These are phyloP conservation scores for Neonectria coccinea DNA, from an alignment of 2,329 filamentous ascomycete genomes.

Conservation along the genomic window DNA sequence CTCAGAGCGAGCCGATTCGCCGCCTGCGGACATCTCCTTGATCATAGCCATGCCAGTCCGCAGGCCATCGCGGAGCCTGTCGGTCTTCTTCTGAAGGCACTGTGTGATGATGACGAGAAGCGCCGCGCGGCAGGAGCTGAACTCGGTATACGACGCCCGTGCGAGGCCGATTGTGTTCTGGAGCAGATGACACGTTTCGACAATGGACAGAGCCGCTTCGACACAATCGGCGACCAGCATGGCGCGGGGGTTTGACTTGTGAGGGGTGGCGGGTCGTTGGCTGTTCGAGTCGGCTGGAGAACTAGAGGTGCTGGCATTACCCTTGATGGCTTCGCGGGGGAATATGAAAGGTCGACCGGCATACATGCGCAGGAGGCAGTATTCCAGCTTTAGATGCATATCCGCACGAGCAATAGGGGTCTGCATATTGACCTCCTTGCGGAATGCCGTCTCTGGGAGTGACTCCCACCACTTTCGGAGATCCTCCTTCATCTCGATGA, in stretches of 20 bases:
- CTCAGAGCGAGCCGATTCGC: constrained; percentile 64
- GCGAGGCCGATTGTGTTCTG: constrained; percentile 64
- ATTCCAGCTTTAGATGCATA: constrained; percentile 64
- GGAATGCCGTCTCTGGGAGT: constrained; percentile 48
- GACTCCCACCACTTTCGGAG: constrained; percentile 55
- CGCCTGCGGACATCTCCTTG: constrained; percentile 64
- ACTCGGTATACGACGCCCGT: constrained; percentile 67
- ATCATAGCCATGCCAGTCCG: constrained; percentile 63
- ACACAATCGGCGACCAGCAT: constrained; percentile 64
- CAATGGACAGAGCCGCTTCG: constrained; percentile 62
- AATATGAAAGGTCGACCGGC: constrained; percentile 66
- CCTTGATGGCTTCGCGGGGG: constrained; percentile 45
- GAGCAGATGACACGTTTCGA: constrained; percentile 62
- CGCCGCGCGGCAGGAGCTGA: constrained; percentile 66
- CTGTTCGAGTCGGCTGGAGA: constrained; percentile 48
- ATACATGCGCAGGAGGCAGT: constrained; percentile 65
- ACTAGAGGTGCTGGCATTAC: constrained; percentile 46
- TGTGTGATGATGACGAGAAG: constrained; percentile 60
- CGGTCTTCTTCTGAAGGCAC: constrained; percentile 53
- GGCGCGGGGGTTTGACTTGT: constrained; percentile 49
- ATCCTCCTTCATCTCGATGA: constrained; percentile 52
- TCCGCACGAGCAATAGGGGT: constrained; percentile 59
- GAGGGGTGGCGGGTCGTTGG: constrained; percentile 42
- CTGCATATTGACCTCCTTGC: constrained; percentile 54
- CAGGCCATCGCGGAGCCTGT: constrained; percentile 57